A percentile compares a stretch with the other conserved stretches of the same genome.
These are phyloP conservation scores for Cladophialophora psammophila DNA, from an alignment of 2,329 filamentous ascomycete species.

Conservation along the genomic window DNA sequence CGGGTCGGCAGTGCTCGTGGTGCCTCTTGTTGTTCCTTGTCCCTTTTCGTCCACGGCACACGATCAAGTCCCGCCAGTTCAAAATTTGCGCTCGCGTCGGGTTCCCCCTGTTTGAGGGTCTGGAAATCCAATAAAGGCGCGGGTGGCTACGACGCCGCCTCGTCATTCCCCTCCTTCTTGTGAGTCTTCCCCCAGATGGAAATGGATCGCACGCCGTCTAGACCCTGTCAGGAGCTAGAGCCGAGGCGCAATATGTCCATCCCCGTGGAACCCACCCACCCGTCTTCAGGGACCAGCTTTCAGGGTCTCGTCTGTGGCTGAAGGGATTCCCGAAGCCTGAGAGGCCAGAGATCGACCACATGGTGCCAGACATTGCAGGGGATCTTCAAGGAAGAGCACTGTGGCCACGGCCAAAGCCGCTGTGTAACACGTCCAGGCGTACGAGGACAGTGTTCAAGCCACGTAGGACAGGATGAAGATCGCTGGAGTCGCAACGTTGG, in stretches of 20 bases:
- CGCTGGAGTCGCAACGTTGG: neutral
- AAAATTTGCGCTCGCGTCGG: constrained; percentile 19
- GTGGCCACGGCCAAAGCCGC: constrained; percentile 8
- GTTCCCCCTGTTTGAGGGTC: constrained; percentile 12
- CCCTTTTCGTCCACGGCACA: constrained; percentile 30
- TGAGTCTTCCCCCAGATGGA: constrained; percentile 22
- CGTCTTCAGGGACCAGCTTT: neutral
- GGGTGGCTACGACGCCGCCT: constrained; percentile 27
- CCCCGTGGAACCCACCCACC: neutral
- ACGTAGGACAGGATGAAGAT: constrained; percentile 23
- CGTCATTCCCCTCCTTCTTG: constrained; percentile 26
- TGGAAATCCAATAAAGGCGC: constrained; percentile 26
- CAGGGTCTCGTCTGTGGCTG: constrained; percentile 22
- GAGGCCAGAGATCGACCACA: constrained; percentile 14
- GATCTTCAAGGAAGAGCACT: constrained; percentile 4
- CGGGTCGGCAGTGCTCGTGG: constrained; percentile 8
- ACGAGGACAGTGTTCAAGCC: constrained; percentile 16
- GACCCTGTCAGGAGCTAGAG: constrained; percentile 6
- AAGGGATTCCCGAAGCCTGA: constrained; percentile 2
- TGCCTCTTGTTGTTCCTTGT: neutral
- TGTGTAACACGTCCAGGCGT: constrained; percentile 3
- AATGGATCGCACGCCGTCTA: constrained; percentile 11
- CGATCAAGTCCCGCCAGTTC: constrained; percentile 26
- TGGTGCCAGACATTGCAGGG: constrained; percentile 11
- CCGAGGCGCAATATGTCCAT: constrained; percentile 14